Evolutionary conservation across 1,284 basidiomycete species (phyloP), one percentile per base, ranked within the genome.

Genomic region (Hemileia vastatrix): DNA sequence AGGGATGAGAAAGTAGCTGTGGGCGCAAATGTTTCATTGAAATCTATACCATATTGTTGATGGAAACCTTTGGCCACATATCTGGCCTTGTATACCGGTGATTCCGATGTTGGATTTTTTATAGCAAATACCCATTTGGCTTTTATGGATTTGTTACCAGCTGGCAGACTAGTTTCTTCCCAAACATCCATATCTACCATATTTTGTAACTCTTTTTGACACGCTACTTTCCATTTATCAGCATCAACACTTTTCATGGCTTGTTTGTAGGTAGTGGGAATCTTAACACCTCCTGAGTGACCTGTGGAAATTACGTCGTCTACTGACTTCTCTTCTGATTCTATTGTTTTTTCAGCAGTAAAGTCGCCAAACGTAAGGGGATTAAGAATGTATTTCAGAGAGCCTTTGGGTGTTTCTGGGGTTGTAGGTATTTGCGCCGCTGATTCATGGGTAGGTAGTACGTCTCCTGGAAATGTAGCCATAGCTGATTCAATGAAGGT

Each of bases 51-150:
- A 8, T 23, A 9, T 1, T 18, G 33, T 18, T 54, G 53, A 40
- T 27, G 21, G 53, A 54, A 54, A 1, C 36, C 53, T 18, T 43
- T 33, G 1, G 53, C 53, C 1, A 54, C 53, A 44, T 54, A 54
- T 3, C 53, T 43, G 2, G 53, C 53, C 5, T 33, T 9, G n/a
- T 18, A 54, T 4, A 21, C 33, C 11, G 44, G 19, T n/a, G 31
- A 15, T 19, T 36, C 53, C 36, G 23, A 13, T 4, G 53, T 15
- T 19, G 36, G 36, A 6, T 43, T 4, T n/a, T 54, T 54, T 21
- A 54, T 43, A 5, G 31, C 6, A n/a, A 54, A 54, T 19, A 54
- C 53, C 53, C 53, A 54, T 21, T 40, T 8, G 3, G 53, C 53
- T 5, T 36, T 36, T 43, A 54, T 18, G 3, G n/a, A 6, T 40